Conservation (phyloP, 805 yeast genomes). For the Sporopachydermia quercuum region DNA sequence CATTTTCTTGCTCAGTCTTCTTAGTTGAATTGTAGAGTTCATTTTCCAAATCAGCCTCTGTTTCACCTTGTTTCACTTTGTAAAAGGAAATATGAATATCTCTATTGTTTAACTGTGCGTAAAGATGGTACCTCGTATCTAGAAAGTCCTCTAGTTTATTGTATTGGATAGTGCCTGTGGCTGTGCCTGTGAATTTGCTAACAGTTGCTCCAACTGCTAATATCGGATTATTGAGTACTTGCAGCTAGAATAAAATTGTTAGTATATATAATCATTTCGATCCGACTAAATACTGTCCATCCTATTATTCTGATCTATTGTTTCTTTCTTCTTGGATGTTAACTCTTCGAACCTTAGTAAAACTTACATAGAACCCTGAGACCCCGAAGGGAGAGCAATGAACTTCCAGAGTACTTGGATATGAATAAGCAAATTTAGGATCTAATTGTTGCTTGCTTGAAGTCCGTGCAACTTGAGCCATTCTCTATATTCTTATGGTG, state of each 20-base stretch:
- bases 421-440: background rate
- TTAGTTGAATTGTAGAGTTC: slow-evolving; percentile 5
- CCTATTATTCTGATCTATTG: no score
- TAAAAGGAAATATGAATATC: slow-evolving; percentile 8
- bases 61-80: slow-evolving; percentile 6
- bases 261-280: no score
- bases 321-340: background rate
- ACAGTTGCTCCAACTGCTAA: slow-evolving; percentile 12
- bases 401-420: background rate
- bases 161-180: slow-evolving; percentile 11
- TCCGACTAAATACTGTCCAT: no score
- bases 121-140: slow-evolving; percentile 9
- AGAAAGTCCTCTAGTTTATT: slow-evolving; percentile 10
- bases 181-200: slow-evolving; percentile 8
- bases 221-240: slow-evolving; percentile 8
- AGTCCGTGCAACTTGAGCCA: no score
- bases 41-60: slow-evolving; percentile 8
- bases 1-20: slow-evolving; percentile 9
- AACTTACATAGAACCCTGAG: background rate
- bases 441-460: no score
- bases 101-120: slow-evolving; percentile 8
- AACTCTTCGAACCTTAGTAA: background rate
- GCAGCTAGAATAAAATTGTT: no score
- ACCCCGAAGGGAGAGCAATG: background rate
- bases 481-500: no score